Conservation (phyloP, 495 filamentous ascomycete genomes). For the Lindgomyces ingoldianus region DNA sequence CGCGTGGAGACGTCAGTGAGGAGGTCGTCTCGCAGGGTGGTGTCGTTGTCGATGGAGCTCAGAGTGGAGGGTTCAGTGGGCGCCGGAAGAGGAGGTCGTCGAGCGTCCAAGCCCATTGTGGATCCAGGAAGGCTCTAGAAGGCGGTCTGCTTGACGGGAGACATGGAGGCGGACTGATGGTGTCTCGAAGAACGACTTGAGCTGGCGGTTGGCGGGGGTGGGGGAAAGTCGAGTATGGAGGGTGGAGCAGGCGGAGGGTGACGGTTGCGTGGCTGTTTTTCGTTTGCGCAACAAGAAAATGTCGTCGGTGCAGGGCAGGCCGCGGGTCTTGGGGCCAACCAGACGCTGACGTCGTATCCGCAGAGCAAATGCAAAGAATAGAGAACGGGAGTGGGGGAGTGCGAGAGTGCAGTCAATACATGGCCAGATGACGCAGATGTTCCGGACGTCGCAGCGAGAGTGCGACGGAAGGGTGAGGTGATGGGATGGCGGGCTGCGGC, state of each 20-base stretch:
- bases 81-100: conserved; percentile 45
- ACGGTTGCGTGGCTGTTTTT: conserved; percentile 30
- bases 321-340: neutral
- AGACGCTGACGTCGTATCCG: neutral
- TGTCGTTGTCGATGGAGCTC: conserved; percentile 39
- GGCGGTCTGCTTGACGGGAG: neutral
- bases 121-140: conserved; percentile 16
- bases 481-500: neutral
- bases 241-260: neutral
- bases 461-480: neutral
- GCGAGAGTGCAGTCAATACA: neutral
- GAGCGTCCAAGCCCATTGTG: conserved; percentile 44
- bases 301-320: neutral
- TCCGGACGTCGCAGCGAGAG: neutral
- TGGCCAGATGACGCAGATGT: neutral
- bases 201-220: neutral
- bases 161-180: conserved; percentile 18
- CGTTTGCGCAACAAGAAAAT: conserved; percentile 21
- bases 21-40: conserved; percentile 57
- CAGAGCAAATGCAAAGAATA: neutral
- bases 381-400: too few relatives aligned
- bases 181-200: neutral
- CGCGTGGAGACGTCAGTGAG: conserved; percentile 75
- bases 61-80: conserved; percentile 41
- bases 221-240: neutral